phyloP scores from a whole-genome alignment of 768 basidiomycete species.

The Psilocybe cubensis region DNA sequence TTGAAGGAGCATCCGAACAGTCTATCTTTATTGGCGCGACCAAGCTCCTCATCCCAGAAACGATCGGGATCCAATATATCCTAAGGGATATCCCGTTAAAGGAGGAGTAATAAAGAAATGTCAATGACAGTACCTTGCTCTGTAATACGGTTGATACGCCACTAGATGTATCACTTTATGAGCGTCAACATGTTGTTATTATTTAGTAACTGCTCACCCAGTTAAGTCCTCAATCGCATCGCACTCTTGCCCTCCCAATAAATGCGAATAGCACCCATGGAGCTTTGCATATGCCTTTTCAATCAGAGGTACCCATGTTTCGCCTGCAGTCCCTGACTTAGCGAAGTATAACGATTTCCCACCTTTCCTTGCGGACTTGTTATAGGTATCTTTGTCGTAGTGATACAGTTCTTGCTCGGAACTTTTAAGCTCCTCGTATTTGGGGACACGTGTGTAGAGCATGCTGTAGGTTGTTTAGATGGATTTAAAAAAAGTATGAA shows the following conservation, averaged over 20 bases:
- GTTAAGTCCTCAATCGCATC: constrained; percentile 63
- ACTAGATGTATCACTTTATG: constrained; percentile 23
- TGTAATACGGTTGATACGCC: constrained; percentile 47
- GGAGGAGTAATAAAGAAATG: not conserved
- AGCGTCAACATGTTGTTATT: not conserved
- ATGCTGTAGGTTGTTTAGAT: constrained; percentile 33
- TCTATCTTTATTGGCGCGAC: constrained; percentile 51
- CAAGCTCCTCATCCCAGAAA: constrained; percentile 60
- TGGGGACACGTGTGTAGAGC: constrained; percentile 50
- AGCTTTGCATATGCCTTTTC: constrained; percentile 64
- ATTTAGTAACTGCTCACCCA: constrained; percentile 37
- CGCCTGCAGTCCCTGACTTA: constrained; percentile 46
- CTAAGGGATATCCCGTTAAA: constrained; percentile 16
- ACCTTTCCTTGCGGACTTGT: constrained; percentile 48
- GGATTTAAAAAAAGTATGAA: not conserved
- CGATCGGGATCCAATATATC: constrained; percentile 52
- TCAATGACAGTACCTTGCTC: constrained; percentile 35
- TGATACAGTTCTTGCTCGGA: constrained; percentile 52
- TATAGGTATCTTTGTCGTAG: constrained; percentile 50
- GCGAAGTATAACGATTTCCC: constrained; percentile 56
- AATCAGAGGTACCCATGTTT: constrained; percentile 63
- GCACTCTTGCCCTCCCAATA: constrained; percentile 38
- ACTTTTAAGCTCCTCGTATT: constrained; percentile 48
- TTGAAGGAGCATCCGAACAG: constrained; percentile 57
- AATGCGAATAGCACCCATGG: constrained; percentile 47